Conservation (phyloP, 495 filamentous ascomycete genomes). For the Rostrohypoxylon terebratum region DNA sequence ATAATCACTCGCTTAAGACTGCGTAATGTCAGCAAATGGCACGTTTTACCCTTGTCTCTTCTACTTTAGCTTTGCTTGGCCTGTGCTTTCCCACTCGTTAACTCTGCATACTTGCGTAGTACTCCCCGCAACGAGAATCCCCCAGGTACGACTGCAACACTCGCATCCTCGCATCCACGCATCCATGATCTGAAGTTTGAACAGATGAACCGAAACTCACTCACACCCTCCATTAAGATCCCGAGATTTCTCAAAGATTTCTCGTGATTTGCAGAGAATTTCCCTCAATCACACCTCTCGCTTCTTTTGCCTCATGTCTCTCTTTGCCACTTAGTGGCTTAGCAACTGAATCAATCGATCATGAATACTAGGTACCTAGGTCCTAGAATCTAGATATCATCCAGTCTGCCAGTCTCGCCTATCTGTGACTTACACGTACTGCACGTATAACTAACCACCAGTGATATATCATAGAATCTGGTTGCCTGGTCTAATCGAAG, state of each 20-base stretch:
- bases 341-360: not conserved
- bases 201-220: slow-evolving; percentile 35
- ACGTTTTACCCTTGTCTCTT: slow-evolving; percentile 33
- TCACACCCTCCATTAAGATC: slow-evolving; percentile 27
- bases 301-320: slow-evolving; percentile 14
- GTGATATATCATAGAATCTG: slow-evolving; percentile 2
- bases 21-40: slow-evolving; percentile 33
- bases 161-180: slow-evolving; percentile 5
- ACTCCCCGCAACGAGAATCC: slow-evolving; percentile 35
- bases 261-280: not conserved
- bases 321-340: slow-evolving; percentile 13
- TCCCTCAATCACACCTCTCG: slow-evolving; percentile 10
- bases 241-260: not conserved
- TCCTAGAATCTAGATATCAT: too few species aligned
- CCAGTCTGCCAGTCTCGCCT: slow-evolving; percentile 31
- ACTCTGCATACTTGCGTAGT: not conserved
- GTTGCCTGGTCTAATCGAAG: not conserved
- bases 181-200: not conserved
- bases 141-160: slow-evolving; percentile 23
- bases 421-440: slow-evolving; percentile 39
- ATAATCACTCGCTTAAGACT: slow-evolving; percentile 32
- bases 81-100: slow-evolving; percentile 1
- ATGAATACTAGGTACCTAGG: too few species aligned
- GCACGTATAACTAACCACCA: too few species aligned
- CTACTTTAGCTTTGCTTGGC: not conserved